Percentiles rank a stretch among this genome's conserved stretches.
Conservation (phyloP, 805 yeast species). For the Alloascoidea africana region DNA sequence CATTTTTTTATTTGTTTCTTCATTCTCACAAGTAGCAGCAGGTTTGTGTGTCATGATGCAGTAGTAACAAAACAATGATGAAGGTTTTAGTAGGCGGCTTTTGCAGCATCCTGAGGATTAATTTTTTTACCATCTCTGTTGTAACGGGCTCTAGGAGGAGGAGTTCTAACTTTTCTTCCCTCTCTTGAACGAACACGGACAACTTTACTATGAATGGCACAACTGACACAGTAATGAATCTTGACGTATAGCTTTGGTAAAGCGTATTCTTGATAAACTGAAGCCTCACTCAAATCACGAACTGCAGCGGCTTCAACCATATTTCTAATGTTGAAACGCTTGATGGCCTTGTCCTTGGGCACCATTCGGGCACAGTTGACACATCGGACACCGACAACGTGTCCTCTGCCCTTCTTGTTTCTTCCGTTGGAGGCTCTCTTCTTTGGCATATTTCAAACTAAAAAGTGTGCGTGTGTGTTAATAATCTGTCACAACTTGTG, state of each 20-base stretch:
- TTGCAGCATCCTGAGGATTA: slow-evolving; percentile 95
- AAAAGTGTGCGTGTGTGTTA: too few relatives aligned
- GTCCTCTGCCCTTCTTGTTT: slow-evolving; percentile 99
- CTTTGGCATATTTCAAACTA: slow-evolving; percentile 83
- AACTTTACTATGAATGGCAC: slow-evolving; percentile 99
- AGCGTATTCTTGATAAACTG: slow-evolving; percentile 98
- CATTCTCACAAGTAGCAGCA: too few relatives aligned
- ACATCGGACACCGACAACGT: slow-evolving; percentile 99
- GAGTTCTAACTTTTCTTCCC: slow-evolving; percentile 97
- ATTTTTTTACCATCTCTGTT: slow-evolving; percentile 85
- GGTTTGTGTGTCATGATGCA: too few relatives aligned
- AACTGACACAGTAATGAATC: slow-evolving; percentile 99
- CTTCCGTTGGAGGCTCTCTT: slow-evolving; percentile 99
- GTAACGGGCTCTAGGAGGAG: slow-evolving; percentile 99
- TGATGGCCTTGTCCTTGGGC: slow-evolving; percentile 99
- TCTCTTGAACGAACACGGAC: slow-evolving; percentile 99
- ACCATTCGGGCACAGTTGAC: slow-evolving; percentile 99
- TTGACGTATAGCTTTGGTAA: slow-evolving; percentile 99
- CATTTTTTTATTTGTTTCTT: too few relatives aligned
- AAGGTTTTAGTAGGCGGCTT: slow-evolving; percentile 62
- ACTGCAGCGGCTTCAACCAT: slow-evolving; percentile 99
- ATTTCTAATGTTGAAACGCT: slow-evolving; percentile 99
- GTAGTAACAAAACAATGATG: too few relatives aligned
- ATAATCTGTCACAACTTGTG: too few relatives aligned
- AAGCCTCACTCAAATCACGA: slow-evolving; percentile 99